Evolutionary conservation across 192 early-diverging fungal genomes (phyloP).

Genomic region (Chytriomyces confervae): DNA sequence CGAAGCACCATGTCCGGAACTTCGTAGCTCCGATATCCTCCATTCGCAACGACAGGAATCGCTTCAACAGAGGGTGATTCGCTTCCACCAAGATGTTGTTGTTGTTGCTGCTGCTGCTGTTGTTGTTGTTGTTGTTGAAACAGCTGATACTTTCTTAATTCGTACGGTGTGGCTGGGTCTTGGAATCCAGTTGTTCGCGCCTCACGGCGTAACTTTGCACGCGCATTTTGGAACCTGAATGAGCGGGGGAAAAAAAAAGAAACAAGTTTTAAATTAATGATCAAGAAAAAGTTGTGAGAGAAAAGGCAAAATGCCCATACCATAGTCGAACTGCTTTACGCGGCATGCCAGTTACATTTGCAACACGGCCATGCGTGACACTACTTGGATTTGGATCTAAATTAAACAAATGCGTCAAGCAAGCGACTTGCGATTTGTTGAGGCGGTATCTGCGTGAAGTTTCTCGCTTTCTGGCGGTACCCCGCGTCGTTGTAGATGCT

Average conservation of each 20-base stretch:
- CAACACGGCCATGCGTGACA: background rate
- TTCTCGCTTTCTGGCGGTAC: background rate
- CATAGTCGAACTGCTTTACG: slow-evolving; percentile 27
- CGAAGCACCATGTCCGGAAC: background rate
- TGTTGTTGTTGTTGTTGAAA: background rate
- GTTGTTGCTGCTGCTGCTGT: background rate
- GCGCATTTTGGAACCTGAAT: slow-evolving; percentile 23
- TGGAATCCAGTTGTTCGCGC: slow-evolving; percentile 8
- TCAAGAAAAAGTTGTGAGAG: background rate
- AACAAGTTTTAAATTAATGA: background rate
- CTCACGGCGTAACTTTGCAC: slow-evolving; percentile 11
- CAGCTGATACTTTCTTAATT: slow-evolving; percentile 11
- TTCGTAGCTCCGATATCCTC: background rate
- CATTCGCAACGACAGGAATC: background rate
- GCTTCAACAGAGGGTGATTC: background rate
- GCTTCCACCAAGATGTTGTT: too few species aligned
- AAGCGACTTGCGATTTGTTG: slow-evolving; percentile 8
- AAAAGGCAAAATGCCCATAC: background rate
- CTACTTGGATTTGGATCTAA: slow-evolving; percentile 9
- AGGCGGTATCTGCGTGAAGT: slow-evolving; percentile 13
- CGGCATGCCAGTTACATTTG: slow-evolving; percentile 20
- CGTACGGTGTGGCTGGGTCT: slow-evolving; percentile 1
- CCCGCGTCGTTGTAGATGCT: background rate
- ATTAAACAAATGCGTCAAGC: slow-evolving; percentile 13
- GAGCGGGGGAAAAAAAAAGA: background rate